Evolutionary conservation across 192 early-diverging fungal species (phyloP).

Genomic region (Backusella luteola): DNA sequence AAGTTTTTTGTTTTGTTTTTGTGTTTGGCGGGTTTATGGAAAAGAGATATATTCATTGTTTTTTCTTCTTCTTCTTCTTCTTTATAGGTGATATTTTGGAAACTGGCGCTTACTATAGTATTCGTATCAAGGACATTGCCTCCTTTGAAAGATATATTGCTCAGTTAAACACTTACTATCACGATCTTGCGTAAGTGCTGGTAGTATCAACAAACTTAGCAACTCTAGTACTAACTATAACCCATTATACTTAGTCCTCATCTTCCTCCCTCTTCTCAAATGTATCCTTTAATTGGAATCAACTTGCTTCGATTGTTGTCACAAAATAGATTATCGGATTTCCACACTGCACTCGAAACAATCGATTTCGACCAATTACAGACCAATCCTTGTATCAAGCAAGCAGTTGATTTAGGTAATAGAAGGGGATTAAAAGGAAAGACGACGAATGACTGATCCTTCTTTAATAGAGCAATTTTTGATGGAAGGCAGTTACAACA

Average conservation of each 20-base stretch:
- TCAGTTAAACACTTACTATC: constrained; percentile 89
- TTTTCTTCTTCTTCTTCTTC: not conserved
- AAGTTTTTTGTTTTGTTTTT: constrained; percentile 19
- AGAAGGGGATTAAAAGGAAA: not conserved
- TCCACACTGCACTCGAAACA: constrained; percentile 94
- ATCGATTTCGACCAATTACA: constrained; percentile 82
- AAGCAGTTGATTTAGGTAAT: constrained; percentile 77
- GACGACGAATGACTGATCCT: too few relatives aligned
- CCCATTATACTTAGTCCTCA: constrained; percentile 15
- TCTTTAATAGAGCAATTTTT: constrained; percentile 76
- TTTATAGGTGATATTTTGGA: constrained; percentile 81
- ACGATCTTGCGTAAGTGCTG: constrained; percentile 64
- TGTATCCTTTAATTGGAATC: constrained; percentile 89
- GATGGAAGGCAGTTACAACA: constrained; percentile 98
- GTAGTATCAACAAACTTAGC: not conserved
- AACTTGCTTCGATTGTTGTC: constrained; percentile 91
- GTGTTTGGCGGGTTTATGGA: not conserved
- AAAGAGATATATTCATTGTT: not conserved
- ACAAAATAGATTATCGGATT: constrained; percentile 96
- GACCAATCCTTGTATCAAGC: constrained; percentile 82
- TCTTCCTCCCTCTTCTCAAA: constrained; percentile 75
- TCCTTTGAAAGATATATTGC: constrained; percentile 95
- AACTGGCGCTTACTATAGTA: constrained; percentile 85
- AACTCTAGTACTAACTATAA: not conserved
- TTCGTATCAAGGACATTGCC: constrained; percentile 83